phyloP scores from a whole-genome alignment of 441 rosid genomes.

The Gossypium laxum region DNA sequence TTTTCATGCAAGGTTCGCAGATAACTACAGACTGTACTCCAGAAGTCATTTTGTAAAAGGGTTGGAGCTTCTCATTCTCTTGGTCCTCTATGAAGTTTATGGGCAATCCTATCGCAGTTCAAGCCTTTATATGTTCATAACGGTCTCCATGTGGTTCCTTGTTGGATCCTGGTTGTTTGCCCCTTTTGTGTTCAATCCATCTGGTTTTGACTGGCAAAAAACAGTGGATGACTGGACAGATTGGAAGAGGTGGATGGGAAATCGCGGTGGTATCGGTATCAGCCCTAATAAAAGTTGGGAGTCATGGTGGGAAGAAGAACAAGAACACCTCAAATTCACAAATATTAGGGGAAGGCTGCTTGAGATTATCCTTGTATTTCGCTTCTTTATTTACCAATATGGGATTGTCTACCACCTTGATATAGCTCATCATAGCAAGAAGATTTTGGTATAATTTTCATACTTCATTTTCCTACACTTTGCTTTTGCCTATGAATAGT shows the following conservation, averaged over 20 bases:
- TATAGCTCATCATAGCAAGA: slow-evolving; percentile 53
- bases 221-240: slow-evolving; percentile 94
- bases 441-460: slow-evolving; percentile 38
- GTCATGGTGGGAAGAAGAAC: slow-evolving; percentile 94
- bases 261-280: slow-evolving; percentile 89
- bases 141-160: slow-evolving; percentile 84
- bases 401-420: slow-evolving; percentile 94
- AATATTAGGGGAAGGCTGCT: slow-evolving; percentile 59
- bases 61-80: slow-evolving; percentile 56
- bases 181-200: slow-evolving; percentile 85
- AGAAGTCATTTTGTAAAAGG: slow-evolving; percentile 96
- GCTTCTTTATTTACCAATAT: slow-evolving; percentile 81
- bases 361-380: slow-evolving; percentile 62
- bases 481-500: slow-evolving; percentile 1
- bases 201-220: slow-evolving; percentile 97
- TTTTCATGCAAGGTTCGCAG: slow-evolving; percentile 80
- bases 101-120: slow-evolving; percentile 69
- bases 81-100: slow-evolving; percentile 60
- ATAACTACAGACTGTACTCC: slow-evolving; percentile 77
- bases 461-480: neutral
- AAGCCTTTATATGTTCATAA: slow-evolving; percentile 51
- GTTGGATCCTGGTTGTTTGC: slow-evolving; percentile 94
- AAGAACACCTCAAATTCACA: slow-evolving; percentile 64
- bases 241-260: slow-evolving; percentile 96
- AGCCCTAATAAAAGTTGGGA: slow-evolving; percentile 73